A percentile compares a stretch with the other conserved stretches of the same genome.
These are phyloP conservation scores for Citrus australasica DNA, from an alignment of 345 rosid genomes.

Conservation along the genomic window DNA sequence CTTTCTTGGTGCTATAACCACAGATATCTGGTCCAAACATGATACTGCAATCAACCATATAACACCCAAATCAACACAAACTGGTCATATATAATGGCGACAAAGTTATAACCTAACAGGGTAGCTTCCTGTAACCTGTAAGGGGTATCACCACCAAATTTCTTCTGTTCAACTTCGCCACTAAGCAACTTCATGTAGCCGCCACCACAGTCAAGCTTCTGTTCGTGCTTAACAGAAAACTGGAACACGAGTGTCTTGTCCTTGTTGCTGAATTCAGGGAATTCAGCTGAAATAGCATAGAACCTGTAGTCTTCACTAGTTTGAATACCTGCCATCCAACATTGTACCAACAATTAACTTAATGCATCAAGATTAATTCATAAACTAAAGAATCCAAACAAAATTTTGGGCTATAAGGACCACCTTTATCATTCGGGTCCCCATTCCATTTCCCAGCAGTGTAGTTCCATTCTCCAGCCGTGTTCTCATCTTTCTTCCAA, in stretches of 20 bases:
- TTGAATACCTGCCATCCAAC: constrained; percentile 64
- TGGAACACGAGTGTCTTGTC: constrained; percentile 90
- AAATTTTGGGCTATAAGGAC: not conserved
- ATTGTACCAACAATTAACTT: not conserved
- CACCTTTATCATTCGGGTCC: constrained; percentile 86
- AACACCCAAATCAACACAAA: not conserved
- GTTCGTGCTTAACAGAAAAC: constrained; percentile 97
- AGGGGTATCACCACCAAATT: constrained; percentile 95
- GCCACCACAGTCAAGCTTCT: constrained; percentile 99
- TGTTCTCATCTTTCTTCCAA: constrained; percentile 85
- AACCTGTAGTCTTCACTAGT: constrained; percentile 97
- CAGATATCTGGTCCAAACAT: constrained; percentile 99
- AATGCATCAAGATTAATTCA: not conserved
- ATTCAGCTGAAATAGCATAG: constrained; percentile 96
- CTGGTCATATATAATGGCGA: not conserved
- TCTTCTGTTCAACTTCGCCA: constrained; percentile 84
- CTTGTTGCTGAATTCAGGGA: constrained; percentile 90
- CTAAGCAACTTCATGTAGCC: constrained; percentile 99
- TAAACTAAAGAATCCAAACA: not conserved
- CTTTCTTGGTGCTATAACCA: constrained; percentile 97
- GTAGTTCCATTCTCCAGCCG: constrained; percentile 91
- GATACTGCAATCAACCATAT: constrained; percentile 53
- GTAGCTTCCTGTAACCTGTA: constrained; percentile 52
- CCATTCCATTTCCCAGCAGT: constrained; percentile 96
- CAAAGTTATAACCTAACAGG: not conserved